These are phyloP conservation scores for Rubus parviflorus DNA, from an alignment of 306 rosid genomes.

Conservation along the genomic window DNA sequence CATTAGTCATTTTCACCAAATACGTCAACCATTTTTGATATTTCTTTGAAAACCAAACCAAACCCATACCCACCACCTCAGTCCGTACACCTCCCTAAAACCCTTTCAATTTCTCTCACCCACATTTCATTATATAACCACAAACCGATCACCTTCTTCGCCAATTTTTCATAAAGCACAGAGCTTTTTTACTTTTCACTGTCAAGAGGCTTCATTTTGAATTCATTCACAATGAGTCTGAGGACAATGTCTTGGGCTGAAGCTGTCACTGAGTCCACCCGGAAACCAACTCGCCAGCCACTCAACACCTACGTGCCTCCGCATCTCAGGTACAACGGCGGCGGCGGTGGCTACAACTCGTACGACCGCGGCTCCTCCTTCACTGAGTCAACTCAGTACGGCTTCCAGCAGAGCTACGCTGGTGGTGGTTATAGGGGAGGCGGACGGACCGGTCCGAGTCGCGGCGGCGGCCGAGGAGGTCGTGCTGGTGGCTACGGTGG, in stretches of 20 bases:
- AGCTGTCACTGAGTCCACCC: conserved; percentile 25
- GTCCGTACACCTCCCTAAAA: conserved; percentile 4
- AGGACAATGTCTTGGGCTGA: conserved; percentile 47
- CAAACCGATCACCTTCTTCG: background rate
- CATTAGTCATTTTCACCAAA: conserved; percentile 4
- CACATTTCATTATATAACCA: background rate
- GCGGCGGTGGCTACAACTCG: background rate
- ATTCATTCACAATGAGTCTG: background rate
- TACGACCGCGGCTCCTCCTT: background rate
- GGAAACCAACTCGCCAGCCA: conserved; percentile 19
- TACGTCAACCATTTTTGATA: background rate
- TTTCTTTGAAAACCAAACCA: background rate
- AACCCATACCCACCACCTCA: background rate
- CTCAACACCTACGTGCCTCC: conserved; percentile 41
- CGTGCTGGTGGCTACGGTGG: background rate
- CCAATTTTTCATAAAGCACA: background rate
- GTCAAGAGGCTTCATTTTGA: background rate
- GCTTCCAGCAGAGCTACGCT: background rate
- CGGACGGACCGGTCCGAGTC: conserved; percentile 16
- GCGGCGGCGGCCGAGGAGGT: background rate
- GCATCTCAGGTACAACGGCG: conserved; percentile 13
- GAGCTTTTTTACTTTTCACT: background rate
- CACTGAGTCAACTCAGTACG: conserved; percentile 14
- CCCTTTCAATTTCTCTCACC: background rate
- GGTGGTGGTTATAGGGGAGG: background rate